Percentiles rank a stretch among this genome's conserved stretches.
These are phyloP conservation scores for Geopyxis carbonaria DNA, from an alignment of 495 filamentous ascomycete genomes.

Conservation along the genomic window DNA sequence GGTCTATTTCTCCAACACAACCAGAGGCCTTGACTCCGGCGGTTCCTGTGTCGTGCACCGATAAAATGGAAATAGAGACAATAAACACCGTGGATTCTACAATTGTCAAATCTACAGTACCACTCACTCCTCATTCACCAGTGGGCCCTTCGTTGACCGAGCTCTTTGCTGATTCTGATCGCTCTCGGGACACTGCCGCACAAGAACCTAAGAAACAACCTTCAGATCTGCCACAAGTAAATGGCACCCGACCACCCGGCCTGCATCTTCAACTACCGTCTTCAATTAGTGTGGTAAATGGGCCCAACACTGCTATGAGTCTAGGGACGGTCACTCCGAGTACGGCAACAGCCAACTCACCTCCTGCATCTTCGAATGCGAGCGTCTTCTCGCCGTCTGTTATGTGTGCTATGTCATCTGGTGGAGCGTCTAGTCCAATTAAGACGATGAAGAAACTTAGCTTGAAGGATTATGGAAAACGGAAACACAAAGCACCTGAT, in stretches of 20 bases:
- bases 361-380: neutral
- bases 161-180: slow-evolving; percentile 20
- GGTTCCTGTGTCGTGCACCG: no score
- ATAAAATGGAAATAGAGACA: neutral
- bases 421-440: slow-evolving; percentile 1
- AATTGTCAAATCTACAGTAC: neutral
- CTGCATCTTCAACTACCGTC: slow-evolving; percentile 18
- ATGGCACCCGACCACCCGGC: slow-evolving; percentile 14
- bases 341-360: neutral
- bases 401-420: neutral
- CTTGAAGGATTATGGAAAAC: slow-evolving; percentile 45
- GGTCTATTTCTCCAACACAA: no score
- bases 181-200: slow-evolving; percentile 8
- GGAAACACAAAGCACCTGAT: slow-evolving; percentile 15
- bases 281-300: no score
- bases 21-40: no score
- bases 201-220: slow-evolving; percentile 5
- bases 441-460: slow-evolving; percentile 46
- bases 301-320: neutral
- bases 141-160: slow-evolving; percentile 13
- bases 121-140: neutral
- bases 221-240: slow-evolving; percentile 10
- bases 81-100: neutral
- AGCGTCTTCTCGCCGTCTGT: slow-evolving; percentile 2
- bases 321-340: neutral